Evolutionary conservation across 148 eudicot species (phyloP).

Genomic region (Spergularia bocconei): DNA sequence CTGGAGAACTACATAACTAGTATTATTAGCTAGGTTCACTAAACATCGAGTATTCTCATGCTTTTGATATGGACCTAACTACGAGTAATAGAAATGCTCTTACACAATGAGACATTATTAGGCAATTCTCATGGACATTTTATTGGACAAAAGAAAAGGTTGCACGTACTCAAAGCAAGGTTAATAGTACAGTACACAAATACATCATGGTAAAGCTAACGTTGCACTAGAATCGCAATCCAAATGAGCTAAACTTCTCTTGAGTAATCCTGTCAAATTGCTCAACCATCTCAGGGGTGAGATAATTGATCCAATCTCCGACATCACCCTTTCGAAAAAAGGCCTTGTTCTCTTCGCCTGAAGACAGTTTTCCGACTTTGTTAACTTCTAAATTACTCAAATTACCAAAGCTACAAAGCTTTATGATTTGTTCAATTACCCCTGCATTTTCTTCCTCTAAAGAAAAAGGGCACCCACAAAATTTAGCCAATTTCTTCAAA

Average conservation of each 20-base stretch:
- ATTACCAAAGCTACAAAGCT: conserved; percentile 41
- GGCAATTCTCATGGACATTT: no score
- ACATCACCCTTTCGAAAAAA: conserved; percentile 44
- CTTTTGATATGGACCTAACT: no score
- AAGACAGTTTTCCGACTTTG: conserved; percentile 32
- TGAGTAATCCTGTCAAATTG: conserved; percentile 29
- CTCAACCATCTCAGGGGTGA: conserved; percentile 33
- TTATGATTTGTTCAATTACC: conserved; percentile 26
- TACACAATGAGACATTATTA: no score
- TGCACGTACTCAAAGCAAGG: not conserved
- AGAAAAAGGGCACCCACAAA: conserved; percentile 40
- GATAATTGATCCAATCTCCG: conserved; percentile 50
- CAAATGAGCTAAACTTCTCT: conserved; percentile 29
- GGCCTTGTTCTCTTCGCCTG: conserved; percentile 28
- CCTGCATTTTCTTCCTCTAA: conserved; percentile 40
- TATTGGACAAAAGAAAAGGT: no score
- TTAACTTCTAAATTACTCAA: conserved; percentile 48
- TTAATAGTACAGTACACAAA: not conserved
- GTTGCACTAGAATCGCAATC: conserved; percentile 24
- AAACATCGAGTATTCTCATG: no score
- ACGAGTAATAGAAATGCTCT: no score
- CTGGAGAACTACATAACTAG: no score
- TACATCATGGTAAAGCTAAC: no score
- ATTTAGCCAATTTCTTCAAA: conserved; percentile 37
- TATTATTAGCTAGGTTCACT: no score